Conservation (phyloP, 1,284 basidiomycete species). For the Phaffia rhodozyma region DNA sequence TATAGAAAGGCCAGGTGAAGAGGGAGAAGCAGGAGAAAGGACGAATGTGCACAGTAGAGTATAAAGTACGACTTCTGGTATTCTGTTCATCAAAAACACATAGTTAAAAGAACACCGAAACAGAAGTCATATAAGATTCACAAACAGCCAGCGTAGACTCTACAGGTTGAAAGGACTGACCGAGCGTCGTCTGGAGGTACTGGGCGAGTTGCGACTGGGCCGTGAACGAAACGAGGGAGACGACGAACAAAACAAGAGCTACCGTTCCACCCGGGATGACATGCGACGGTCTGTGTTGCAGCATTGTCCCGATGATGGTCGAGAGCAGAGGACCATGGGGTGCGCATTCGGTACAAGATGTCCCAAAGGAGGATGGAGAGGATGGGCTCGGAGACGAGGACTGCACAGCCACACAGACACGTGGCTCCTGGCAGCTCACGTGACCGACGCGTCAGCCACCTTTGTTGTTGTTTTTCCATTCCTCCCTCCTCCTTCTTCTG, state of each 20-base stretch:
- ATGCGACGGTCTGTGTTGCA: too few relatives aligned
- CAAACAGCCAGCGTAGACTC: neutral
- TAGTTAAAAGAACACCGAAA: neutral
- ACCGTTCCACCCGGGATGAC: constrained; percentile 2
- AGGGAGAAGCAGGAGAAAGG: constrained; percentile 7
- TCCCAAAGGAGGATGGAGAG: too few relatives aligned
- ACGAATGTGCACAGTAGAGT: constrained; percentile 9
- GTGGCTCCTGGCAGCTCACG: too few relatives aligned
- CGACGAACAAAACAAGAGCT: neutral
- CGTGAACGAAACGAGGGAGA: neutral
- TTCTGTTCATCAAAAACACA: neutral
- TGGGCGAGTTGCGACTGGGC: neutral
- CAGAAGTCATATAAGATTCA: neutral
- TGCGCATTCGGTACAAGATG: too few relatives aligned
- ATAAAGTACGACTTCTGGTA: constrained; percentile 14
- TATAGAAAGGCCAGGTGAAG: constrained; percentile 9
- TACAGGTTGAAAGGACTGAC: neutral
- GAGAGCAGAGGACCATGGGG: too few relatives aligned
- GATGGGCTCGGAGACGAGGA: too few relatives aligned
- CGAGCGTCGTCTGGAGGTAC: constrained; percentile 13
- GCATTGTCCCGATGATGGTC: too few relatives aligned
- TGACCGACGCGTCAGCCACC: too few relatives aligned
- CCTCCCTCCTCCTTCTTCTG: too few relatives aligned
- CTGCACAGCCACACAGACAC: too few relatives aligned
- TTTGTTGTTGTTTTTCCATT: too few relatives aligned